A percentile compares a stretch with the other conserved stretches of the same genome.
These are phyloP conservation scores for Colletotrichum agaves DNA, from an alignment of 2,329 filamentous ascomycete genomes.

Conservation along the genomic window DNA sequence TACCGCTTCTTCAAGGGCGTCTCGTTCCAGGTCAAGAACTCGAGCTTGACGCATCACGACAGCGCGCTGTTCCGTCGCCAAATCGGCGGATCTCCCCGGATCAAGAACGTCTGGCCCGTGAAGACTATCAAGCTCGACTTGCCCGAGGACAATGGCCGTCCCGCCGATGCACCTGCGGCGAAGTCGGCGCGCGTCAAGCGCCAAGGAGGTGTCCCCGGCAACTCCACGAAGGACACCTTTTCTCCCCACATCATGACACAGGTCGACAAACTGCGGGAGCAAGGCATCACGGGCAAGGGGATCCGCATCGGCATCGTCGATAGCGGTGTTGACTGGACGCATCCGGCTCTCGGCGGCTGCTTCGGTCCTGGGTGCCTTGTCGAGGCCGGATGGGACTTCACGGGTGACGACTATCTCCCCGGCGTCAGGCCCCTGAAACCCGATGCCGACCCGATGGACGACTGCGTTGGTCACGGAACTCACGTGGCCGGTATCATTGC, in stretches of 20 bases:
- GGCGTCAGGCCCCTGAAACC: conserved; percentile 6
- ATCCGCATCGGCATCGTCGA: conserved; percentile 56
- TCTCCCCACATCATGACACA: conserved; percentile 41
- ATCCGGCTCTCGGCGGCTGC: conserved; percentile 62
- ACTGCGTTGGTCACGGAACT: conserved; percentile 50
- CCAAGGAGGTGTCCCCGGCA: neutral
- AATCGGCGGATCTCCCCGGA: conserved; percentile 40
- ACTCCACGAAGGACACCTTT: conserved; percentile 27
- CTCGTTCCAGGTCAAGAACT: conserved; percentile 42
- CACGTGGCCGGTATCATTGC: conserved; percentile 59
- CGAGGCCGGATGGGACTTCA: conserved; percentile 58
- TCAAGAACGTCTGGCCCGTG: conserved; percentile 47
- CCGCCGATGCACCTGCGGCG: neutral
- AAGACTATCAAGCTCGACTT: conserved; percentile 36
- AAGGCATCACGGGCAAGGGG: conserved; percentile 57
- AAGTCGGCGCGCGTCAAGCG: conserved; percentile 17
- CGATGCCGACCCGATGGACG: conserved; percentile 22
- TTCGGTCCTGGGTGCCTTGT: conserved; percentile 62
- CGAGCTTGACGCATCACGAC: conserved; percentile 40
- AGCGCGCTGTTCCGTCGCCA: conserved; percentile 22
- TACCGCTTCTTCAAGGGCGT: conserved; percentile 43
- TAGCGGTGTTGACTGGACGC: conserved; percentile 57
- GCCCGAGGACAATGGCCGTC: conserved; percentile 33
- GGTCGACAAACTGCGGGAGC: conserved; percentile 53
- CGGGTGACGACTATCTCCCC: conserved; percentile 51